phyloP scores from a whole-genome alignment of 2,329 filamentous ascomycete genomes.

The Colletotrichum abscissum region DNA sequence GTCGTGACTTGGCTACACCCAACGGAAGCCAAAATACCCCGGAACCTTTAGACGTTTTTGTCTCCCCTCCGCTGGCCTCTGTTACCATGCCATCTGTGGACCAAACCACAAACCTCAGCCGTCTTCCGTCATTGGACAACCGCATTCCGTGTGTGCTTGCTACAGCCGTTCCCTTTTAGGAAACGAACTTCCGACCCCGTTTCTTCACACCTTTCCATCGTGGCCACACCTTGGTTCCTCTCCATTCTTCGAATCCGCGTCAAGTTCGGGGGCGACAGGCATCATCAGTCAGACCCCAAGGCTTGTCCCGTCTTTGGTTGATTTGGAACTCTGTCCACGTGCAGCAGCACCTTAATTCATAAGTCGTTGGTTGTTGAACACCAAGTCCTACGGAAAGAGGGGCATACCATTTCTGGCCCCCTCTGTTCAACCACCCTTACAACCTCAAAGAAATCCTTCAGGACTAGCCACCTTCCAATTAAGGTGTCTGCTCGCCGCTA shows the following conservation, averaged over 20 bases:
- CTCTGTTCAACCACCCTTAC: neutral
- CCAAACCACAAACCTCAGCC: slow-evolving; percentile 4
- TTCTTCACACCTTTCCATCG: neutral
- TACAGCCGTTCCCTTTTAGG: slow-evolving; percentile 11
- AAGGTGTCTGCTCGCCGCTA: neutral
- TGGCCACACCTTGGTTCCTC: neutral
- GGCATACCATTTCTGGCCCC: neutral
- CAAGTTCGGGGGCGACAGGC: neutral
- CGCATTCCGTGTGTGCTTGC: slow-evolving; percentile 27
- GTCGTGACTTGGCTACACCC: slow-evolving; percentile 17
- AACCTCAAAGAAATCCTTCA: neutral
- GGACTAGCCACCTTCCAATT: neutral
- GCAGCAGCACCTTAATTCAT: neutral
- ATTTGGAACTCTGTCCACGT: slow-evolving; percentile 22
- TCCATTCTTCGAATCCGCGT: neutral
- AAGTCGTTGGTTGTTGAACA: neutral
- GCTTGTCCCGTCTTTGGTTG: slow-evolving; percentile 22
- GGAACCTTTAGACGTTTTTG: neutral
- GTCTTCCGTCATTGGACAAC: slow-evolving; percentile 22
- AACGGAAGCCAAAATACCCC: slow-evolving; percentile 3
- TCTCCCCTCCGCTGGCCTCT: neutral
- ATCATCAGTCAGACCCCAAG: slow-evolving; percentile 13
- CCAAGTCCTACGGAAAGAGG: neutral
- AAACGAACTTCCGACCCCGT: neutral
- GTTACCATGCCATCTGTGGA: neutral